Percentiles rank a stretch among this genome's conserved stretches.
These are phyloP conservation scores for Starmera pachycereana DNA, from an alignment of 805 yeast genomes.

Conservation along the genomic window DNA sequence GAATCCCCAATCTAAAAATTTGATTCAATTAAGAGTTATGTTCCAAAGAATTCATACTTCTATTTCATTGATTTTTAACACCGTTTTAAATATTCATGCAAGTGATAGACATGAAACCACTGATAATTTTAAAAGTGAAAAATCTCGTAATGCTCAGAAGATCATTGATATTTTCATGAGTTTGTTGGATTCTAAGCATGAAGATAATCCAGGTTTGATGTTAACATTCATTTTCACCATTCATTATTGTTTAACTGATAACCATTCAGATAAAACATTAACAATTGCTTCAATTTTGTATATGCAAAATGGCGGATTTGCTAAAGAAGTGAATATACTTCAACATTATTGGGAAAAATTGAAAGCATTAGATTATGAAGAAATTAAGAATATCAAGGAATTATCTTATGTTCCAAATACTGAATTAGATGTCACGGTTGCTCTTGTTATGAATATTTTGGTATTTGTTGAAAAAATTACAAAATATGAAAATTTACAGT, in stretches of 20 bases:
- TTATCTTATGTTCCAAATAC: constrained; percentile 26
- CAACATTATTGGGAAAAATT: constrained; percentile 19
- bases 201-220: constrained; percentile 20
- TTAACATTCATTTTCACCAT: constrained; percentile 28
- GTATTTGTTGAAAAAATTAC: constrained; percentile 36
- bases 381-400: constrained; percentile 23
- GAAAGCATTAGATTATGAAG: constrained; percentile 12
- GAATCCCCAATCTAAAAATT: constrained; percentile 52
- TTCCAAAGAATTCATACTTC: constrained; percentile 37
- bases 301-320: constrained; percentile 40
- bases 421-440: constrained; percentile 24
- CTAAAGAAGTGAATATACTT: constrained; percentile 20
- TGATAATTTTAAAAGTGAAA: constrained; percentile 24
- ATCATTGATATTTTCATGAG: constrained; percentile 18
- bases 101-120: constrained; percentile 36
- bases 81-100: constrained; percentile 34
- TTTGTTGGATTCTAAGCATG: constrained; percentile 7
- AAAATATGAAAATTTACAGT: constrained; percentile 22
- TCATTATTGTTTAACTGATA: constrained; percentile 23
- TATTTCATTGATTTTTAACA: constrained; percentile 30
- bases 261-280: constrained; percentile 22
- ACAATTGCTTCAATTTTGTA: constrained; percentile 35
- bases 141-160: constrained; percentile 30
- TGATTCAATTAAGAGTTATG: constrained; percentile 44
- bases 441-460: constrained; percentile 32